These are phyloP conservation scores for Aureobasidium vineae DNA, from an alignment of 2,329 filamentous ascomycete species.

Conservation along the genomic window DNA sequence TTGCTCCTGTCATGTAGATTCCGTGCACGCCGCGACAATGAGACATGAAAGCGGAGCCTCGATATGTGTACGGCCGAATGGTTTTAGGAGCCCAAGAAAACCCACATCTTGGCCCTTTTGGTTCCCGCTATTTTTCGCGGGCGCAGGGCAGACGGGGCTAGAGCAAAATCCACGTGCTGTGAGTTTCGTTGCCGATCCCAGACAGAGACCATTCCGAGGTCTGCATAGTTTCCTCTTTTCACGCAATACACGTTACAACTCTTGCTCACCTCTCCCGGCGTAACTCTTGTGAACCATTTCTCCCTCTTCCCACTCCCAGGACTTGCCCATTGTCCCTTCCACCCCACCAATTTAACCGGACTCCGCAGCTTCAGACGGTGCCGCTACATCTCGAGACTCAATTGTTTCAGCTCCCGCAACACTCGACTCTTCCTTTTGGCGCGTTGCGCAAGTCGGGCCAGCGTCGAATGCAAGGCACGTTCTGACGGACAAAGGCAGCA, in stretches of 20 bases:
- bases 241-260: slow-evolving; percentile 21
- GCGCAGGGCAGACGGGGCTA: slow-evolving; percentile 23
- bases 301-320: background rate
- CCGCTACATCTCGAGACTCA: slow-evolving; percentile 7
- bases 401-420: slow-evolving; percentile 23
- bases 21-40: slow-evolving; percentile 16
- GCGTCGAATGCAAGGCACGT: slow-evolving; percentile 30
- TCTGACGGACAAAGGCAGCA: slow-evolving; percentile 28
- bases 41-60: slow-evolving; percentile 20
- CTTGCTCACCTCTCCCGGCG: slow-evolving; percentile 16
- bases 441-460: slow-evolving; percentile 25
- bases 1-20: slow-evolving; percentile 14
- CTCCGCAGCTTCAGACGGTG: slow-evolving; percentile 3
- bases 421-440: slow-evolving; percentile 17
- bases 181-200: slow-evolving; percentile 23
- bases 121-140: slow-evolving; percentile 26
- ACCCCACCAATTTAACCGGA: background rate
- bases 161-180: slow-evolving; percentile 19
- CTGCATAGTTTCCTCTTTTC: slow-evolving; percentile 26
- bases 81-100: slow-evolving; percentile 17
- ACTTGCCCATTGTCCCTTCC: background rate
- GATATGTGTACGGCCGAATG: slow-evolving; percentile 23
- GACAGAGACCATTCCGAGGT: slow-evolving; percentile 26
- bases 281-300: slow-evolving; percentile 21
- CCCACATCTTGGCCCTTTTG: slow-evolving; percentile 6